A percentile compares a stretch with the other conserved stretches of the same genome.
Conservation (phyloP, 2,329 filamentous ascomycete genomes). For the Aspergillus persii region DNA sequence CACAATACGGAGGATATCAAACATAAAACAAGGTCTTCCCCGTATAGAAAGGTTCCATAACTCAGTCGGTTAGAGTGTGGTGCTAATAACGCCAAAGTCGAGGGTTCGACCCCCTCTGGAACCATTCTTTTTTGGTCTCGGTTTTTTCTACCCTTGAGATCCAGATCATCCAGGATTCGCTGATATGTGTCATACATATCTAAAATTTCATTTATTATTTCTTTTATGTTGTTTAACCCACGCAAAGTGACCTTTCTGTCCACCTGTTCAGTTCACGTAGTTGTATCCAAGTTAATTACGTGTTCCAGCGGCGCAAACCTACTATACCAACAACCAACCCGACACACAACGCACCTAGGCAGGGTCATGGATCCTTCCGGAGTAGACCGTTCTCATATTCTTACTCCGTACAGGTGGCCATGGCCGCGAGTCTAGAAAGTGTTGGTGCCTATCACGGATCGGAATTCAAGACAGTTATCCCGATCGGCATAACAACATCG, state of each 20-base stretch:
- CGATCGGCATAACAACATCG: neutral
- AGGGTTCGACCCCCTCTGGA: constrained; percentile 15
- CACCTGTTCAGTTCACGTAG: too few species aligned
- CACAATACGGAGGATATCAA: too few species aligned
- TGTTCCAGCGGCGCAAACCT: too few species aligned
- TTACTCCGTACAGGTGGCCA: neutral
- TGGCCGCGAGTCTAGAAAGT: neutral
- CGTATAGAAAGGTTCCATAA: constrained; percentile 7
- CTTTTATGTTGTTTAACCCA: too few species aligned
- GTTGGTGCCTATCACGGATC: neutral
- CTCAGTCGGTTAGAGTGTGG: constrained; percentile 17
- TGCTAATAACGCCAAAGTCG: constrained; percentile 18
- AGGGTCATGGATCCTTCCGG: neutral
- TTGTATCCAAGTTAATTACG: too few species aligned
- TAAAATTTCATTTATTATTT: too few species aligned
- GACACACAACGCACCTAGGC: too few species aligned
- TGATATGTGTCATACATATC: too few species aligned
- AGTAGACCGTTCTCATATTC: neutral
- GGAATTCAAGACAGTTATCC: neutral
- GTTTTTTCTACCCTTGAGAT: neutral
- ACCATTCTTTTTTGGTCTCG: constrained; percentile 7
- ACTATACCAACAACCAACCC: too few species aligned
- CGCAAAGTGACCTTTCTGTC: too few species aligned
- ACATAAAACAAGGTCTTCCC: too few species aligned
- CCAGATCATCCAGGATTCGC: too few species aligned